Evolutionary conservation across 176 grass and related monocot species (phyloP).

Genomic region (Paspalum notatum): DNA sequence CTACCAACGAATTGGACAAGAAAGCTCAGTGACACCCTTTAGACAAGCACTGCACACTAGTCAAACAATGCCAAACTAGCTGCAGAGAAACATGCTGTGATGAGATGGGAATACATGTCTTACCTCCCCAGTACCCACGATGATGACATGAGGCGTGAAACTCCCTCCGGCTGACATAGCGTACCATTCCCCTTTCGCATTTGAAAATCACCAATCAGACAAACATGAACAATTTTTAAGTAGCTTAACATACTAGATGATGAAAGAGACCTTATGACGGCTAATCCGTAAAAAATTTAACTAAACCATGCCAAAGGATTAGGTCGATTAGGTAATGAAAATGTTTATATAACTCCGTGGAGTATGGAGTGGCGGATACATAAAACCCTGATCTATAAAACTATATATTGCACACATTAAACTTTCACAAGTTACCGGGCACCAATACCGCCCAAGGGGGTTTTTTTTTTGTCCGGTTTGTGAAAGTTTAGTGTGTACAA

Average conservation of each 20-base stretch:
- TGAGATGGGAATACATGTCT: background rate
- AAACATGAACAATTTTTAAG: constrained; percentile 8
- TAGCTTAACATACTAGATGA: background rate
- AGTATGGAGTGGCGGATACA: too few species aligned
- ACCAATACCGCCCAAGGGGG: too few species aligned
- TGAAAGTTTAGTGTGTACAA: too few species aligned
- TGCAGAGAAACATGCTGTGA: background rate
- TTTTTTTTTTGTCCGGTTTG: too few species aligned
- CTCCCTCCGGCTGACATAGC: constrained; percentile 88
- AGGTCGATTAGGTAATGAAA: constrained; percentile 34
- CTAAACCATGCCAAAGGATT: constrained; percentile 11
- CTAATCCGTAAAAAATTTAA: background rate
- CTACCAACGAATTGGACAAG: constrained; percentile 41
- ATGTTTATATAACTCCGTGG: too few species aligned
- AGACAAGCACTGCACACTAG: constrained; percentile 1
- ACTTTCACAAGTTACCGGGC: too few species aligned
- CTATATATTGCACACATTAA: too few species aligned
- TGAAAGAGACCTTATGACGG: background rate
- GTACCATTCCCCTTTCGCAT: constrained; percentile 84
- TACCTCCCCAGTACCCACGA: constrained; percentile 83
- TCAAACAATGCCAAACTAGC: constrained; percentile 28
- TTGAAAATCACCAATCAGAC: background rate
- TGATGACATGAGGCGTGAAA: constrained; percentile 93
- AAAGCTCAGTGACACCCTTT: background rate
- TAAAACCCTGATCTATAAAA: too few species aligned